Evolutionary conservation across 2,329 filamentous ascomycete genomes (phyloP), one percentile per base, ranked within the genome.

Genomic region (Diaporthe eres): DNA sequence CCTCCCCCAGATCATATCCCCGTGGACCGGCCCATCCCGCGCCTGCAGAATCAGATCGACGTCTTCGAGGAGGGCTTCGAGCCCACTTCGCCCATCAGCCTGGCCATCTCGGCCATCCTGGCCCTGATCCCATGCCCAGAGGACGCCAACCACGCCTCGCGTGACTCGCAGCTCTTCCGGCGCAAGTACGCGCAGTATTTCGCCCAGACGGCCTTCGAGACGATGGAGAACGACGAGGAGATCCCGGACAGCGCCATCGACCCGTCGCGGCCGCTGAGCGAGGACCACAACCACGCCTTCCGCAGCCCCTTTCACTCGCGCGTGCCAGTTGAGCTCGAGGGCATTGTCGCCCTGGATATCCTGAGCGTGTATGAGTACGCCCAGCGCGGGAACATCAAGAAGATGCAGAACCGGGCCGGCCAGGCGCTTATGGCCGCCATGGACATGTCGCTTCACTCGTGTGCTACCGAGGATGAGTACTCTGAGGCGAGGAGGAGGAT

Each of bases 351-450:
- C 3, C 81, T 89, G 47, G 82, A 87, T 67, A 78, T 90, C 17
- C 80, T 90, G 2, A 88, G 87, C 77, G 84, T 88, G 7, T 90
- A 89, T 78, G 88, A 90, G 79, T 90, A 90, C 80, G 85, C 86
- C 0, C 88, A 90, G 76, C 83, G 88, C 8, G 88, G 88, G 1
- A 90, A 90, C 77, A 80, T 89, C 77, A 86, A 87, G 76, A 89
- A 89, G 79, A 88, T 89, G 87, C 83, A 85, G 72, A 85, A 83
- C 74, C 83, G 88, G 71, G 85, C 87, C 1, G 86, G 86, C 0
- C 85, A 88, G 74, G 88, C 88, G 4, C 78, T 89, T 51, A 82
- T 87, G 76, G 79, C 84, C 22, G 87, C 87, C 10, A 87, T 88
- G 83, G 84, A 83, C 44, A 78, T 87, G 34, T 84, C 82, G 8